Evolutionary conservation across 2,329 filamentous ascomycete species (phyloP).

Genomic region (Cercospora sojina): DNA sequence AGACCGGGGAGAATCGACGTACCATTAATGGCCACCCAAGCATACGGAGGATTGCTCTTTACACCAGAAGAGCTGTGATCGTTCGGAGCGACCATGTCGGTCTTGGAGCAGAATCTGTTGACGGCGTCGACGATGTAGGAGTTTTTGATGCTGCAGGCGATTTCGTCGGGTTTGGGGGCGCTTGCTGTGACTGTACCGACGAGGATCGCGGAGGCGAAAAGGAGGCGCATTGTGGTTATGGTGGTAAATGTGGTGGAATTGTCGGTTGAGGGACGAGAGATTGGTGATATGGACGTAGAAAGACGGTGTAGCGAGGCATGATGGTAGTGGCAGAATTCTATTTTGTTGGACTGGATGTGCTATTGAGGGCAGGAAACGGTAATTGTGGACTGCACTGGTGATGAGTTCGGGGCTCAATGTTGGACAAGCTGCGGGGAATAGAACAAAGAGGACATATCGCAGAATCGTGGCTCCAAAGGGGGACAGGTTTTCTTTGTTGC

Average conservation of each 20-base stretch:
- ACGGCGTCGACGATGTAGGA: conserved; percentile 7
- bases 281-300: not conserved
- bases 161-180: not conserved
- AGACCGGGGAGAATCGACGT: no score
- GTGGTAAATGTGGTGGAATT: not conserved
- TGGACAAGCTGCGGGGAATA: not conserved
- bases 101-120: conserved; percentile 15
- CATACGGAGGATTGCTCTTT: not conserved
- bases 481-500: not conserved
- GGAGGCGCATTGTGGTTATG: conserved; percentile 1
- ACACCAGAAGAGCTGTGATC: not conserved
- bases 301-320: not conserved
- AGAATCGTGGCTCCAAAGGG: not conserved
- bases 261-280: not conserved
- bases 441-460: not conserved
- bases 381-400: not conserved
- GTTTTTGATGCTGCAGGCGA: conserved; percentile 12
- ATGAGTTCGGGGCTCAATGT: not conserved
- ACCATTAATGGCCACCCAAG: not conserved
- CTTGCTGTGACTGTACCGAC: not conserved
- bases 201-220: not conserved
- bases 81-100: conserved; percentile 11
- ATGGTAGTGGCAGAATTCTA: not conserved
- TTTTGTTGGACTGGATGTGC: not conserved
- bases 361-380: conserved; percentile 10